Evolutionary conservation across 345 rosid species (phyloP).

Genomic region (Atalantia buxifolia): DNA sequence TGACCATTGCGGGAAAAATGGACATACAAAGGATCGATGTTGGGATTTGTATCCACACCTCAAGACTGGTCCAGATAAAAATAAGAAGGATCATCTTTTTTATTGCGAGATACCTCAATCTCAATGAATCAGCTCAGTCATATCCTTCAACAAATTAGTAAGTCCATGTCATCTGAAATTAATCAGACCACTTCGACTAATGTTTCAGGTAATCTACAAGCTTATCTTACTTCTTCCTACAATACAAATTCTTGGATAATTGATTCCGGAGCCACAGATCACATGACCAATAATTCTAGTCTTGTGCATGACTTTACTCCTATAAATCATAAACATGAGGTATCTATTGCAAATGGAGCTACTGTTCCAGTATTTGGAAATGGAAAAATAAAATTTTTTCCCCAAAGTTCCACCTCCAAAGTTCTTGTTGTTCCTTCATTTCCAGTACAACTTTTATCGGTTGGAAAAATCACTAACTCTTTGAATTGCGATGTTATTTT

Average conservation of each 20-base stretch:
- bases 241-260: too few species aligned
- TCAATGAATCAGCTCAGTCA: background rate
- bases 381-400: background rate
- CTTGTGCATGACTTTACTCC: background rate
- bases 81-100: too few species aligned
- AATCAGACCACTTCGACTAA: too few species aligned
- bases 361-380: background rate
- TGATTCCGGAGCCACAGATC: background rate
- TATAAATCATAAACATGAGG: background rate
- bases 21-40: background rate
- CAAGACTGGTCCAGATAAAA: too few species aligned
- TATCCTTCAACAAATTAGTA: background rate
- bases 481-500: background rate
- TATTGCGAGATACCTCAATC: background rate
- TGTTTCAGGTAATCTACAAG: background rate
- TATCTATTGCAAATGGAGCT: background rate
- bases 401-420: too few species aligned
- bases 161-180: background rate
- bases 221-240: background rate
- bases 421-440: background rate
- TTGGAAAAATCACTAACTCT: too few species aligned
- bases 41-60: too few species aligned
- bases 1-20: background rate
- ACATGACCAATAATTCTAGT: background rate
- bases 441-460: too few species aligned